A percentile compares a stretch with the other conserved stretches of the same genome.
Conservation (phyloP, 331 rosid genomes). For the Telfairia occidentalis region DNA sequence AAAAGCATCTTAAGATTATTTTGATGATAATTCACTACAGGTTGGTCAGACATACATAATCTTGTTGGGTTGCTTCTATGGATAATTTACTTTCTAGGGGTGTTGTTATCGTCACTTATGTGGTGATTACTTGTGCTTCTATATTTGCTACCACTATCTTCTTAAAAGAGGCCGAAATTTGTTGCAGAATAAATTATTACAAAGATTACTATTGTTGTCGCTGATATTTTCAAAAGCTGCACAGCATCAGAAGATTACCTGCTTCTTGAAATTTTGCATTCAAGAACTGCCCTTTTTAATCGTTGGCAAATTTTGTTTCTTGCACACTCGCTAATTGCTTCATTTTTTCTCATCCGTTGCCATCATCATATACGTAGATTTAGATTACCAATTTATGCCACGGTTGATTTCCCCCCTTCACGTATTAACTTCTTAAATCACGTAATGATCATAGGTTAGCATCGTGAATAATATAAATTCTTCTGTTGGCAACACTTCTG, state of each 20-base stretch:
- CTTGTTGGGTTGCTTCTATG: not conserved
- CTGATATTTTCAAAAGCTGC: not conserved
- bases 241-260: not conserved
- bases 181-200: not conserved
- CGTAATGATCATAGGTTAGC: constrained; percentile 53
- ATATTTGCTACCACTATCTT: not conserved
- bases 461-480: constrained; percentile 71
- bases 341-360: not conserved
- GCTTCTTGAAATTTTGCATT: not conserved
- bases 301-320: not conserved
- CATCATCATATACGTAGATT: not conserved
- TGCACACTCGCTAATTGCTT: not conserved
- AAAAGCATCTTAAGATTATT: not conserved
- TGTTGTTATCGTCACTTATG: not conserved
- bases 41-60: not conserved
- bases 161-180: not conserved
- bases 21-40: not conserved
- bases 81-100: not conserved
- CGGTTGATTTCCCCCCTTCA: not conserved
- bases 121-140: not conserved
- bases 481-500: constrained; percentile 88
- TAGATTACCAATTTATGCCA: not conserved
- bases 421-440: not conserved
- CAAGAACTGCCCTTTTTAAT: not conserved
- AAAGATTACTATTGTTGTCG: not conserved